phyloP scores from a whole-genome alignment of 139 green algal genomes.

The Volvox reticuliferus region DNA sequence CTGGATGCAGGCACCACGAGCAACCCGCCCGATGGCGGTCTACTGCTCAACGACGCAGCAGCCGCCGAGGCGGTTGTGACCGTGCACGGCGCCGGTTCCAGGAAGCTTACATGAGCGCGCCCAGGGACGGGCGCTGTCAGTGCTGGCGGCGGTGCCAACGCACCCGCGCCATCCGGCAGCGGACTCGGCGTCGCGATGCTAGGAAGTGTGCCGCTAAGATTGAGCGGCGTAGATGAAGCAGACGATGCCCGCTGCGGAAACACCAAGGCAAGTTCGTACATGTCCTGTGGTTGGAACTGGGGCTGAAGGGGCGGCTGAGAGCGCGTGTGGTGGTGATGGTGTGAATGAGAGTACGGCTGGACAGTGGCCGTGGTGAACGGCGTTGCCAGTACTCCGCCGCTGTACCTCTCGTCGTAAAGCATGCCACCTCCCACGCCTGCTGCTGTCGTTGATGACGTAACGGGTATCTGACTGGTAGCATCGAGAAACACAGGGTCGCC shows the following conservation, averaged over 20 bases:
- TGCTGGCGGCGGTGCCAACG: neutral
- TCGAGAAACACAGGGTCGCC: neutral
- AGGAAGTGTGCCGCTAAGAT: neutral
- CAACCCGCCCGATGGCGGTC: neutral
- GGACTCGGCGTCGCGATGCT: neutral
- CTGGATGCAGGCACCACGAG: neutral
- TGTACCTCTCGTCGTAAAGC: neutral
- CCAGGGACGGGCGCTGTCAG: neutral
- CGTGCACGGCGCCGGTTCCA: neutral
- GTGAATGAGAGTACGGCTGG: neutral
- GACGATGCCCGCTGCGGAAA: neutral
- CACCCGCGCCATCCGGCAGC: neutral
- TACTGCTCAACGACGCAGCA: conserved; percentile 1
- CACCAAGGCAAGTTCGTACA: neutral
- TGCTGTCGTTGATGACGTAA: neutral
- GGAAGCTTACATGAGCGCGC: conserved; percentile 2
- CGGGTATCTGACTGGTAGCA: neutral
- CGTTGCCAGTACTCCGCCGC: neutral
- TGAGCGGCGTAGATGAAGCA: neutral
- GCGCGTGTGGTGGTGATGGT: conserved; percentile 16
- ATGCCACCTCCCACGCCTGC: neutral
- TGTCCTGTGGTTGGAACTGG: neutral
- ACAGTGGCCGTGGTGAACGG: neutral
- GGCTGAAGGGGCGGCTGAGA: neutral
- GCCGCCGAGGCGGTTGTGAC: neutral